Evolutionary conservation across 768 basidiomycete genomes (phyloP).

Genomic region (Calvatia gigantea): DNA sequence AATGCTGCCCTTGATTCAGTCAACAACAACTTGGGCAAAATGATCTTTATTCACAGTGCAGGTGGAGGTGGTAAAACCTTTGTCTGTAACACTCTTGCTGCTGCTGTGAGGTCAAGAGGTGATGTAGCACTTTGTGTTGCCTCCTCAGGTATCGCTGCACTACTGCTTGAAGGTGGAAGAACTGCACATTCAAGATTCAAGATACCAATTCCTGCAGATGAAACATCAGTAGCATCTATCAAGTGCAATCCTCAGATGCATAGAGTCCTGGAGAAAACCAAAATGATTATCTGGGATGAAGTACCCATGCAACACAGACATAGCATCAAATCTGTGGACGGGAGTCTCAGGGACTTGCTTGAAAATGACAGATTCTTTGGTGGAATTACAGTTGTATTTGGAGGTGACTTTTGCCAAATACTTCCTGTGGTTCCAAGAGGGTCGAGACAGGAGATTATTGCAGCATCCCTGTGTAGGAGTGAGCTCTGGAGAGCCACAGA

Average conservation of each 20-base stretch:
- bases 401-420: not conserved
- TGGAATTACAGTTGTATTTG: not conserved
- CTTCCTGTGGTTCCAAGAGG: constrained; percentile 14
- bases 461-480: not conserved
- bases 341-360: not conserved
- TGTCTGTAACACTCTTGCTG: constrained; percentile 32
- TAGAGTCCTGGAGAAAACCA: not conserved
- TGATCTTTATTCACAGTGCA: constrained; percentile 39
- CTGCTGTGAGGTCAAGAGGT: constrained; percentile 20
- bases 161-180: not conserved
- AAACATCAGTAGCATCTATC: not conserved
- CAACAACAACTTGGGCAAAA: constrained; percentile 13
- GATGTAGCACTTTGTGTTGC: constrained; percentile 43
- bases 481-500: not conserved
- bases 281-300: constrained; percentile 2
- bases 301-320: not conserved
- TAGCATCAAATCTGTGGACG: not conserved
- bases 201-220: not conserved
- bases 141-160: constrained; percentile 42
- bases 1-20: constrained; percentile 25
- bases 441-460: not conserved
- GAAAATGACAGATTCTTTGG: not conserved
- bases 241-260: not conserved
- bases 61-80: constrained; percentile 47
- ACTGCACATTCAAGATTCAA: not conserved